Percentiles rank a stretch among this genome's conserved stretches.
Conservation (phyloP, 2,329 filamentous ascomycete genomes). For the Colletotrichum euphorbiae region DNA sequence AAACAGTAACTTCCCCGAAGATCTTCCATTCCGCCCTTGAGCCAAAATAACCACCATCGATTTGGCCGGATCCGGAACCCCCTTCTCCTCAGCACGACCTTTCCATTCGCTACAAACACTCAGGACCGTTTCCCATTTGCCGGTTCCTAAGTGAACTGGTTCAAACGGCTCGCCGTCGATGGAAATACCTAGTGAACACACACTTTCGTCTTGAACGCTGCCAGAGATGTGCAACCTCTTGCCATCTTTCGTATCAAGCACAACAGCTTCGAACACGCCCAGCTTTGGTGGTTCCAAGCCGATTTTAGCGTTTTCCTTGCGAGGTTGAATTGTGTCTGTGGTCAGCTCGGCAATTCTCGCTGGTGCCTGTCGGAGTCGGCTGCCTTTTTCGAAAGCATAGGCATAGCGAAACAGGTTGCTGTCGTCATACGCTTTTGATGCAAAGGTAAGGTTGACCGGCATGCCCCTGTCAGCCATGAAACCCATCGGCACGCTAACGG, state of each 20-base stretch:
- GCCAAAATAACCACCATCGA: background rate
- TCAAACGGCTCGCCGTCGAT: background rate
- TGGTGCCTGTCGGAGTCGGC: background rate
- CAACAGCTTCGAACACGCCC: background rate
- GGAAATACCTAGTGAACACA: background rate
- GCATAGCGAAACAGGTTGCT: background rate
- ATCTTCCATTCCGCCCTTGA: background rate
- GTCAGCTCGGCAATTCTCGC: background rate
- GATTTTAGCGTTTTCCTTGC: background rate
- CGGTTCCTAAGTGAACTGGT: background rate
- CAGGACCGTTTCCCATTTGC: background rate
- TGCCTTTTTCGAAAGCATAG: background rate
- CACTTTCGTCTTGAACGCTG: background rate
- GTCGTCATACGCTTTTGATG: slow-evolving; percentile 44
- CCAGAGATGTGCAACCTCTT: background rate
- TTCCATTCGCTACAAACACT: background rate
- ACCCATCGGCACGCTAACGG: slow-evolving; percentile 46
- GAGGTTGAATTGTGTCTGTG: background rate
- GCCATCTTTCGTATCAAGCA: background rate
- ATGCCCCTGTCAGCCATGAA: slow-evolving; percentile 42
- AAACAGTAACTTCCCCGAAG: background rate
- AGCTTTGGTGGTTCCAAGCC: background rate
- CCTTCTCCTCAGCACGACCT: background rate
- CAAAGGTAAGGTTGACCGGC: slow-evolving; percentile 46
- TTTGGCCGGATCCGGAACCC: background rate